These are phyloP conservation scores for Dictyostelium firmibasis DNA, from an alignment of 78 protist genomes.

Conservation along the genomic window DNA sequence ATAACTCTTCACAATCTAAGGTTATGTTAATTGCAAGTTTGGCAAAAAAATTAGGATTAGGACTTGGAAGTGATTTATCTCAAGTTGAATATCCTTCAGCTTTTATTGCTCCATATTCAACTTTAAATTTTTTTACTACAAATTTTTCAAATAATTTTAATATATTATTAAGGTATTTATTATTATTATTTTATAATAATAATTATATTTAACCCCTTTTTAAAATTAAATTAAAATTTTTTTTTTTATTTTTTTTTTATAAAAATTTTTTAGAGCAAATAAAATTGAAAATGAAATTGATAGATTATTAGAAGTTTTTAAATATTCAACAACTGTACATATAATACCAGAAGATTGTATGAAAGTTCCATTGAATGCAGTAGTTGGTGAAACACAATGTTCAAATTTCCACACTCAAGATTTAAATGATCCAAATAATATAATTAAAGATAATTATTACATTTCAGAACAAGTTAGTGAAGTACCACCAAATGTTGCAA, in stretches of 20 bases:
- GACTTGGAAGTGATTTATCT: background rate
- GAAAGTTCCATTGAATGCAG: background rate
- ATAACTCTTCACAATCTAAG: background rate
- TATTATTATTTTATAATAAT: too few relatives aligned
- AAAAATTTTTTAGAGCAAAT: slow-evolving; percentile 3
- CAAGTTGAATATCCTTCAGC: background rate
- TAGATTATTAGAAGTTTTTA: background rate
- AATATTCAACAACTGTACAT: background rate
- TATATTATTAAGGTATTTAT: background rate
- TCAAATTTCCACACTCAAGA: background rate
- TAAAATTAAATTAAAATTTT: background rate
- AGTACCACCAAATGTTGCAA: background rate
- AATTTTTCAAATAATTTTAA: background rate
- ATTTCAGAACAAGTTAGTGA: background rate
- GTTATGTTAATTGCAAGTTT: background rate
- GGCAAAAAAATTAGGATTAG: background rate
- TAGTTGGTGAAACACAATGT: background rate
- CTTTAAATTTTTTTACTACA: background rate
- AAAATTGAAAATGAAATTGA: background rate
- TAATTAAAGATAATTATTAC: background rate
- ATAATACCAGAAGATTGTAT: background rate
- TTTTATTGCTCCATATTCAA: background rate
- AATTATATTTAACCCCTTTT: too few relatives aligned
- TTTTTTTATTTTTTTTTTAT: background rate
- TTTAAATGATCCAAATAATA: background rate